Percentiles rank a stretch among this genome's conserved stretches.
Conservation (phyloP, 2,329 filamentous ascomycete species). For the Alternaria metachromatica region DNA sequence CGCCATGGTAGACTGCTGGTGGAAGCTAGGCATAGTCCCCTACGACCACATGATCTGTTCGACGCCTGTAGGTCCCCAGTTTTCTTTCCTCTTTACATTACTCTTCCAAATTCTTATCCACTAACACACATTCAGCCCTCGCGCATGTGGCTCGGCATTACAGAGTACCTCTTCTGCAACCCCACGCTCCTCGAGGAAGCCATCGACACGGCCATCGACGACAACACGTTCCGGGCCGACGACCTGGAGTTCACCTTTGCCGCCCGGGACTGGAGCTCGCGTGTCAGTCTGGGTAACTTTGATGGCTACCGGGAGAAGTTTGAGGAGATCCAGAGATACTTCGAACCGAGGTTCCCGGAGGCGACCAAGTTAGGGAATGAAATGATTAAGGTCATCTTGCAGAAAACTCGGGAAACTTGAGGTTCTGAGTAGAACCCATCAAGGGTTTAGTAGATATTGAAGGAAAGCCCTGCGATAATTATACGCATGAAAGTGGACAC, state of each 20-base stretch:
- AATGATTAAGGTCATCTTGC: conserved; percentile 95
- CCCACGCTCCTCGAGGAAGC: conserved; percentile 80
- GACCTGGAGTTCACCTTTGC: conserved; percentile 98
- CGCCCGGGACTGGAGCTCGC: conserved; percentile 93
- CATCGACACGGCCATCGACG: conserved; percentile 83
- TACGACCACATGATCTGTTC: conserved; percentile 99
- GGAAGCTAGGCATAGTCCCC: conserved; percentile 86
- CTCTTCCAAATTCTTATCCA: background rate
- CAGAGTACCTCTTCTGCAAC: conserved; percentile 92
- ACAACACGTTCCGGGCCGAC: conserved; percentile 91
- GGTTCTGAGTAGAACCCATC: background rate
- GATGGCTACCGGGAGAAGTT: conserved; percentile 93
- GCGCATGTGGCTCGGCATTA: conserved; percentile 95
- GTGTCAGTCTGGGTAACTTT: conserved; percentile 89
- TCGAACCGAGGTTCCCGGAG: conserved; percentile 86
- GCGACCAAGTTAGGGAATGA: conserved; percentile 88
- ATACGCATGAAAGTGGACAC: background rate
- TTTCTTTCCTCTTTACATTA: background rate
- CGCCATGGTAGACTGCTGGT: conserved; percentile 99
- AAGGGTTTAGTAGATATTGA: background rate
- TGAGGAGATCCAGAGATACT: conserved; percentile 87
- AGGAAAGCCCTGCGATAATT: background rate
- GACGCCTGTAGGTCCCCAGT: conserved; percentile 68
- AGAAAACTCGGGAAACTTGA: conserved; percentile 64
- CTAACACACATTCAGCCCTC: conserved; percentile 66